Base-by-base conservation (phyloP, 2,329 filamentous ascomycete genomes). In the Pseudogymnoascus sp. region DNA sequence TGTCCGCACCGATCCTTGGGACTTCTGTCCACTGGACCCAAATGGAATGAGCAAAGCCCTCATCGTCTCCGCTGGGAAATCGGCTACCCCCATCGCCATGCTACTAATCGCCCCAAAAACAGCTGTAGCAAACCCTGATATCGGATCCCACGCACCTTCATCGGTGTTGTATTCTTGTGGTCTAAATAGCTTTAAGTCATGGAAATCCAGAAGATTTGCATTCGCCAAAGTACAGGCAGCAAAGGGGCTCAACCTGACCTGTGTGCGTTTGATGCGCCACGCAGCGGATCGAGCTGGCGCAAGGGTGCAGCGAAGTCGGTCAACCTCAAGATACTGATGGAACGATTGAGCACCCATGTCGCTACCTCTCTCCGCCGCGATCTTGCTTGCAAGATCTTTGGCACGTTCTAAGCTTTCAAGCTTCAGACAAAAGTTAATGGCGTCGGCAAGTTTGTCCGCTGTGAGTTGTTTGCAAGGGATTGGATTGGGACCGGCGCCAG, bases 71-170 rank as follows among this genome's bases (percentile, higher is more conserved):
- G 80, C 75, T 1, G 84, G 84, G 67, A 87, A 81, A 69, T 96
- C 91, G 1, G 90, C 90, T 41, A 96, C 81, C 0, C 91, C 90
- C 82, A 95, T 88, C 69, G 90, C 84, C 62, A 97, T 87, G 39
- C 84, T 88, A 27, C 88, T 86, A 58, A 93, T 79, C 12, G 92
- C 92, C 5, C 89, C 89, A 15, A 96, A 78, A 0, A 97, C 75
- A 0, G 92, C 90, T 48, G 85, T 84, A 0, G 91, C 86, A 15
- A 85, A 89, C 15, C 90, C 91, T 12, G 88, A 86, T 21, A 95
- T 83, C 0, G 91, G 91, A 66, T 94, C 91, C 69, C 84, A 86
- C 0, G 91, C 91, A 44, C 91, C 88, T 33, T 88, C 84, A 63
- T 91, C 89, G 0, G 89, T 90, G 66, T 88, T 85, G 72, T 93